A percentile compares a stretch with the other conserved stretches of the same genome.
These are phyloP conservation scores for Fusarium gaditjirri DNA, from an alignment of 2,329 filamentous ascomycete genomes.

Conservation along the genomic window DNA sequence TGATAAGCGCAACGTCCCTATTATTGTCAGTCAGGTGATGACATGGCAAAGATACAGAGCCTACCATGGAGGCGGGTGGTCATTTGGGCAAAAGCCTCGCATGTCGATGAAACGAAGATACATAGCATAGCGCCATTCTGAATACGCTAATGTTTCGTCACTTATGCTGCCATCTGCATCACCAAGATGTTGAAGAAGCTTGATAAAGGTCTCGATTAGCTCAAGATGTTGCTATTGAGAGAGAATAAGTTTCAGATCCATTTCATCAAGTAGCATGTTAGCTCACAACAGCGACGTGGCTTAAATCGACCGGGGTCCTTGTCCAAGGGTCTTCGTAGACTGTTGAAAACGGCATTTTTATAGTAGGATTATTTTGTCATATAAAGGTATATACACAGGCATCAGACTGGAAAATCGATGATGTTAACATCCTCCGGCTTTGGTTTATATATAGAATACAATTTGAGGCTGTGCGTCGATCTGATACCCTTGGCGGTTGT, in stretches of 20 bases:
- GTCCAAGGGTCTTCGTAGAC: not conserved
- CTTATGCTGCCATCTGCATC: not conserved
- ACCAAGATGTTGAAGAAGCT: not conserved
- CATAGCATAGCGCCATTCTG: constrained; percentile 7
- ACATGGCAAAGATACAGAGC: accelerated
- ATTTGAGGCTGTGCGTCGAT: not conserved
- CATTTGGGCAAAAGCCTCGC: not conserved
- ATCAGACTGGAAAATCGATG: no score
- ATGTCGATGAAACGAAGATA: not conserved
- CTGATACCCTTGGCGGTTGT: not conserved
- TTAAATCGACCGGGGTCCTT: not conserved
- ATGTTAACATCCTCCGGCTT: accelerated
- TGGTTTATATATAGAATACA: not conserved
- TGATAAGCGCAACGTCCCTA: constrained; percentile 10
- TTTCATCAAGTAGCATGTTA: not conserved
- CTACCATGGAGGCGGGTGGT: not conserved
- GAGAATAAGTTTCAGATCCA: not conserved
- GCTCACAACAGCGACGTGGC: not conserved
- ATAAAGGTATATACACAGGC: accelerated
- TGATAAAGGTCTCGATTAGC: not conserved
- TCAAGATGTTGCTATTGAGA: not conserved
- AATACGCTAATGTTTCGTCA: constrained; percentile 4
- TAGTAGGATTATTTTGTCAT: not conserved
- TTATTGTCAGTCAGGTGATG: accelerated
- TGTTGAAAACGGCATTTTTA: not conserved